Conservation (phyloP, 805 yeast genomes). For the Candida nemodendra region DNA sequence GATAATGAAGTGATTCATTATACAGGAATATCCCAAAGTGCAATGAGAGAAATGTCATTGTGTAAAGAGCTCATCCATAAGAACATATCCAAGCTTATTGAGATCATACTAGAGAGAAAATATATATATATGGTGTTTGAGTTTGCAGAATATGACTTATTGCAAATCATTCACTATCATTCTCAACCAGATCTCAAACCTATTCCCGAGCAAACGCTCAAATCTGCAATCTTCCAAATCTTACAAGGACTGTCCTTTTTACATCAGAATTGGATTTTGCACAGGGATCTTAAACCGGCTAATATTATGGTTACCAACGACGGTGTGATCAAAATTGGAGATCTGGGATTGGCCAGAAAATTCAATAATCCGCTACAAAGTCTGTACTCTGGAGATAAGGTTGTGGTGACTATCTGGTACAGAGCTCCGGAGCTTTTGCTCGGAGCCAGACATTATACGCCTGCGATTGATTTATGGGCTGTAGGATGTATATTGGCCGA, state of each 20-base stretch:
- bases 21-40: constrained; percentile 94
- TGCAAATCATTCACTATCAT: constrained; percentile 92
- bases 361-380: constrained; percentile 86
- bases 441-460: constrained; percentile 92
- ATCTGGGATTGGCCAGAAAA: constrained; percentile 85
- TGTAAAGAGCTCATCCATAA: constrained; percentile 83
- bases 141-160: constrained; percentile 91
- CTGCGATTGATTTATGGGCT: constrained; percentile 94
- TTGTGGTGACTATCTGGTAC: constrained; percentile 96
- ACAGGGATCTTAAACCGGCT: constrained; percentile 95
- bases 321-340: constrained; percentile 95
- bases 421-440: constrained; percentile 87
- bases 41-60: constrained; percentile 92
- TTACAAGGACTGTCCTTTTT: constrained; percentile 86
- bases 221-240: constrained; percentile 89
- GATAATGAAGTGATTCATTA: constrained; percentile 80
- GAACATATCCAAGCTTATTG: constrained; percentile 77
- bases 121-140: constrained; percentile 94
- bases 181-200: constrained; percentile 82
- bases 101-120: constrained; percentile 82
- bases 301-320: constrained; percentile 90
- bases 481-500: constrained; percentile 95
- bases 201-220: constrained; percentile 75
- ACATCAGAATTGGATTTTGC: constrained; percentile 95
- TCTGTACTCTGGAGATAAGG: constrained; percentile 88